Base-by-base conservation (phyloP, 1,284 basidiomycete species). In the Ceratobasidium sp. region DNA sequence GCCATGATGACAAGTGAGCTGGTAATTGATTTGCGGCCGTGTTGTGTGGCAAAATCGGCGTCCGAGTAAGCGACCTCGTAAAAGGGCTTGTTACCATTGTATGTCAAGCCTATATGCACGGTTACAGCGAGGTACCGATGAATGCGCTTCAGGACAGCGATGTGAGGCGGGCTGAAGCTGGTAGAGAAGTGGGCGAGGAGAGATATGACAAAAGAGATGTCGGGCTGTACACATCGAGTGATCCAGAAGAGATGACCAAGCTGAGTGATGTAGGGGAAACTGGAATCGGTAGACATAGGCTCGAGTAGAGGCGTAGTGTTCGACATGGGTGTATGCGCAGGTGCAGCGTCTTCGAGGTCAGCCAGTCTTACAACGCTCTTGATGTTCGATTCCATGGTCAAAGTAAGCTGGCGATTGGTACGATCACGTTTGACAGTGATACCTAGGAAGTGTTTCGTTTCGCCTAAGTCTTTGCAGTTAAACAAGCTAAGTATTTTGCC, bases 11-110 rank as follows among this genome's bases (percentile, higher is more conserved):
- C 46, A 11, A 72, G 23, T 3, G 77, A 77, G 30, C 76, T 75
- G 14, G 80, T 81, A 23, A 82, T 80, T 0, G 81, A 83, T 12
- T 76, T 60, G 0, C 77, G 73, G 21, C 78, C 76, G 0, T 73
- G 67, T 59, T 79, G 79, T 33, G 78, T 77, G 21, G 78, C 83
- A 76, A 77, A 61, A n/a, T 54, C 23, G 25, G 33, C 8, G 28
- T 63, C 42, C 1, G 61, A 49, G 62, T 73, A 74, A 11, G 44
- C 54, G 46, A 74, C 54, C 33, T 72, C 62, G n/a, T 64, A 25
- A 23, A 73, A 72, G 14, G 36, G 33, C 16, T 28, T 42, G 33
- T 56, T 67, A 23, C 73, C 73, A 53, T 48, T 58, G 18, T 49
- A 70, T 5, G 18, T 73, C 28, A 58, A 42, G 33, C 44, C 71